Percentiles rank a stretch among this genome's conserved stretches.
phyloP scores from a whole-genome alignment of 352 stramenopile genomes.

The Elongisporangium anandrum region DNA sequence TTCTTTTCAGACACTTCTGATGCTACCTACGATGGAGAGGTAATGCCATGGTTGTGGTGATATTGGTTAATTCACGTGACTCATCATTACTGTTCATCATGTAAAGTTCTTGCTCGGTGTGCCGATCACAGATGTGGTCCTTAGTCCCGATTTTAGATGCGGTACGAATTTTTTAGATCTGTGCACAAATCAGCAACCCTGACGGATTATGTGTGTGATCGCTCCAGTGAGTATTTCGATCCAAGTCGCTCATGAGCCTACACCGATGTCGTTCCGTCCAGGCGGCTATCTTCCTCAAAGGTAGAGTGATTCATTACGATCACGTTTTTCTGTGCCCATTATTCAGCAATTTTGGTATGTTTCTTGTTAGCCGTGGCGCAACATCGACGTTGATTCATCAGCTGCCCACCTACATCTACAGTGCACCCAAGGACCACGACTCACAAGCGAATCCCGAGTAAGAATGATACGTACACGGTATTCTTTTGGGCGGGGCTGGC shows the following conservation, averaged over 20 bases:
- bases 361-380: constrained; percentile 46
- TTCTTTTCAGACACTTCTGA: constrained; percentile 27
- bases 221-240: constrained; percentile 53
- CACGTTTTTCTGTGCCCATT: not conserved
- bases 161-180: too few species aligned
- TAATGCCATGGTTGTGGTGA: constrained; percentile 5
- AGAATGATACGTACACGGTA: constrained; percentile 6
- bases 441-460: constrained; percentile 57
- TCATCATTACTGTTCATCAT: too few species aligned
- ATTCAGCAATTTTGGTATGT: constrained; percentile 4
- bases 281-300: not conserved
- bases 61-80: too few species aligned
- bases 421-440: constrained; percentile 34
- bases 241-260: constrained; percentile 22
- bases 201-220: not conserved
- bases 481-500: not conserved
- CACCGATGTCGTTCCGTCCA: constrained; percentile 4
- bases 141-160: constrained; percentile 23
- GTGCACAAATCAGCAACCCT: too few species aligned
- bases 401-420: constrained; percentile 78
- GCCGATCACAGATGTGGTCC: constrained; percentile 20
- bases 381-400: constrained; percentile 66
- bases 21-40: constrained; percentile 52
- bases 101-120: constrained; percentile 28
- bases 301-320: not conserved